Percentiles rank a stretch among this genome's conserved stretches.
Conservation (phyloP, 345 rosid species). For the Excoecaria cochinchinensis region DNA sequence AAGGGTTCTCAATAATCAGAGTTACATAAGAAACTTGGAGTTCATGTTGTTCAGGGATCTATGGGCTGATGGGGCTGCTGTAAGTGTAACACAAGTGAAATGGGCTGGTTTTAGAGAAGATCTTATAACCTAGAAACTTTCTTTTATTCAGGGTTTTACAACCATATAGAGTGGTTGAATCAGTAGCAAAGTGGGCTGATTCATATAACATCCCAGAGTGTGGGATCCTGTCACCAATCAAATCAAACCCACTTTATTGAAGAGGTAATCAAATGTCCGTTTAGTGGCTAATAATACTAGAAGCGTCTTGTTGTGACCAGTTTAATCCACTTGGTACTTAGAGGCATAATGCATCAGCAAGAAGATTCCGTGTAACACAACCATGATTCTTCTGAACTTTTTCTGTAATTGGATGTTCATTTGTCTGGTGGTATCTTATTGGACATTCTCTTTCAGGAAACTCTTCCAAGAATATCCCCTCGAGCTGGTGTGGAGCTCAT, state of each 20-base stretch:
- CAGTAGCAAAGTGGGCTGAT: background rate
- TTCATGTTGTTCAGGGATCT: background rate
- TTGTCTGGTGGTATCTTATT: slow-evolving; percentile 10
- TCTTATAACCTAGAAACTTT: too few relatives aligned
- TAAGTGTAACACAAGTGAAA: too few relatives aligned
- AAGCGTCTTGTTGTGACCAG: background rate
- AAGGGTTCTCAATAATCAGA: background rate
- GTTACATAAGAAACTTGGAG: background rate
- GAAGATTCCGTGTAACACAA: background rate
- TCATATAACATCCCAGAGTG: background rate
- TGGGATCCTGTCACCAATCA: slow-evolving; percentile 20
- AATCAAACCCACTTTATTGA: slow-evolving; percentile 15
- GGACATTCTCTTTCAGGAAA: slow-evolving; percentile 44
- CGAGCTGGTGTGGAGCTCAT: slow-evolving; percentile 64
- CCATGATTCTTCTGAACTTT: background rate
- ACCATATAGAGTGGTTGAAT: background rate
- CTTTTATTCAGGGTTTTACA: too few relatives aligned
- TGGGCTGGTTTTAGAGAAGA: too few relatives aligned
- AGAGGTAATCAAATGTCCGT: slow-evolving; percentile 14
- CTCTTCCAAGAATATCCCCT: slow-evolving; percentile 66
- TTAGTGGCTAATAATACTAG: background rate
- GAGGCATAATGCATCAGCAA: background rate
- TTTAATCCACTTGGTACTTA: background rate
- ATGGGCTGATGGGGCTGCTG: background rate
- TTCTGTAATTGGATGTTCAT: slow-evolving; percentile 1